Percentiles rank a stretch among this genome's conserved stretches.
Evolutionary conservation across 345 rosid genomes (phyloP).

Genomic region (Eutrema yunnanense): DNA sequence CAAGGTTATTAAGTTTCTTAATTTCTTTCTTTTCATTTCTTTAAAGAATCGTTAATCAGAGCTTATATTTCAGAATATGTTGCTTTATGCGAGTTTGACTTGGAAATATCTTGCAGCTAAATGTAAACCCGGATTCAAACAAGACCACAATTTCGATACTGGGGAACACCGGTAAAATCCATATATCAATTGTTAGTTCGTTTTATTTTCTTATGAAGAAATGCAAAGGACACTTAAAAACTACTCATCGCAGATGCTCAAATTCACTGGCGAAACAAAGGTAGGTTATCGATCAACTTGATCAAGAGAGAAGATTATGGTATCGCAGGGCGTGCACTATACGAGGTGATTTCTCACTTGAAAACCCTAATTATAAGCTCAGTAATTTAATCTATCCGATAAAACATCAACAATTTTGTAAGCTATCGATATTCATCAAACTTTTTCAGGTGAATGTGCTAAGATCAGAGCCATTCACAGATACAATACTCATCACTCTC

Average conservation of each 20-base stretch:
- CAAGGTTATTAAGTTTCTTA: constrained; percentile 43
- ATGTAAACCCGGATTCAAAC: constrained; percentile 59
- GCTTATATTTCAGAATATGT: not conserved
- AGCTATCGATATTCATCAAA: not conserved
- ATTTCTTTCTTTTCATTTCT: not conserved
- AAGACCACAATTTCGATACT: constrained; percentile 51
- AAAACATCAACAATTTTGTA: not conserved
- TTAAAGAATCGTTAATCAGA: not conserved
- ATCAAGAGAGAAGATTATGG: constrained; percentile 55
- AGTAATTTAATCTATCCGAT: not conserved
- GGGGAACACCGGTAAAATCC: constrained; percentile 71
- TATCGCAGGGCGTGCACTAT: constrained; percentile 48
- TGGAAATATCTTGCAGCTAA: constrained; percentile 40
- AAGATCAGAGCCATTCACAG: constrained; percentile 43
- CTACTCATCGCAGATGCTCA: constrained; percentile 52
- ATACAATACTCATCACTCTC: constrained; percentile 55
- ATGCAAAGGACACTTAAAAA: not conserved
- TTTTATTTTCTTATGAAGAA: not conserved
- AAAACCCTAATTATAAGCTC: not conserved
- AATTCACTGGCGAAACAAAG: constrained; percentile 48
- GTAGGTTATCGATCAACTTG: constrained; percentile 40
- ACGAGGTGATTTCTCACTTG: constrained; percentile 43
- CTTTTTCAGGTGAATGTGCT: constrained; percentile 51
- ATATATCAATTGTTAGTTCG: not conserved
- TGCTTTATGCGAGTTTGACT: constrained; percentile 14